Percentiles rank a stretch among this genome's conserved stretches.
These are phyloP conservation scores for Arabidopsis lyrata DNA, from an alignment of 441 rosid genomes.

Conservation along the genomic window DNA sequence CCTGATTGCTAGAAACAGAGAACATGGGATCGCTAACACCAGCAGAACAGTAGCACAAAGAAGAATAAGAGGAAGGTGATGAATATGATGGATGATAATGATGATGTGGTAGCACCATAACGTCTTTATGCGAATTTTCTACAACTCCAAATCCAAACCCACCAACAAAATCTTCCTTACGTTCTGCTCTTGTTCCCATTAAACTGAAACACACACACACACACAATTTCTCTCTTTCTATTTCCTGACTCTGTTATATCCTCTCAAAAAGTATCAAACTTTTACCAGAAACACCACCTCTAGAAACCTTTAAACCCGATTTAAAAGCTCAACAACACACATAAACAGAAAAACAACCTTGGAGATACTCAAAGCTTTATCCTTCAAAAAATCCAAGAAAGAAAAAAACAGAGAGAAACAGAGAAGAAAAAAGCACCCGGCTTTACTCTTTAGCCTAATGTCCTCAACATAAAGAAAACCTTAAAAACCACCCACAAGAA, in stretches of 20 bases:
- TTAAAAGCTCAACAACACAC: not conserved
- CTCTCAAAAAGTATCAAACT: slow-evolving; percentile 18
- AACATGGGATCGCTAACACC: slow-evolving; percentile 53
- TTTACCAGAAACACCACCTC: slow-evolving; percentile 15
- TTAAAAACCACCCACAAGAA: slow-evolving; percentile 16
- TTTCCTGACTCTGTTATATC: slow-evolving; percentile 10
- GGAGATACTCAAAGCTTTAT: slow-evolving; percentile 17
- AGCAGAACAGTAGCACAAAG: slow-evolving; percentile 43
- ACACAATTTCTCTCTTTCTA: slow-evolving; percentile 30
- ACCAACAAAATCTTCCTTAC: slow-evolving; percentile 42
- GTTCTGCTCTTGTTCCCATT: slow-evolving; percentile 45
- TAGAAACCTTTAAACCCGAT: not conserved
- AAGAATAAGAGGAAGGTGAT: slow-evolving; percentile 32
- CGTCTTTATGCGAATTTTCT: slow-evolving; percentile 34
- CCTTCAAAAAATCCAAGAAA: slow-evolving; percentile 10
- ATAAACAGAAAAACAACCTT: slow-evolving; percentile 5
- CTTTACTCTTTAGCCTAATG: not conserved
- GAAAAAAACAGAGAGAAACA: slow-evolving; percentile 24
- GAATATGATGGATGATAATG: slow-evolving; percentile 32
- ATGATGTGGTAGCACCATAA: slow-evolving; percentile 46
- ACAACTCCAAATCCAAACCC: slow-evolving; percentile 45
- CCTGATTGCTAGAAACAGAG: slow-evolving; percentile 54
- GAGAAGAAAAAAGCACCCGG: slow-evolving; percentile 14
- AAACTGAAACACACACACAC: slow-evolving; percentile 2
- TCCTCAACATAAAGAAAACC: not conserved